A percentile compares a stretch with the other conserved stretches of the same genome.
Conservation (phyloP, 2,329 filamentous ascomycete genomes). For the Venturia carpophila region DNA sequence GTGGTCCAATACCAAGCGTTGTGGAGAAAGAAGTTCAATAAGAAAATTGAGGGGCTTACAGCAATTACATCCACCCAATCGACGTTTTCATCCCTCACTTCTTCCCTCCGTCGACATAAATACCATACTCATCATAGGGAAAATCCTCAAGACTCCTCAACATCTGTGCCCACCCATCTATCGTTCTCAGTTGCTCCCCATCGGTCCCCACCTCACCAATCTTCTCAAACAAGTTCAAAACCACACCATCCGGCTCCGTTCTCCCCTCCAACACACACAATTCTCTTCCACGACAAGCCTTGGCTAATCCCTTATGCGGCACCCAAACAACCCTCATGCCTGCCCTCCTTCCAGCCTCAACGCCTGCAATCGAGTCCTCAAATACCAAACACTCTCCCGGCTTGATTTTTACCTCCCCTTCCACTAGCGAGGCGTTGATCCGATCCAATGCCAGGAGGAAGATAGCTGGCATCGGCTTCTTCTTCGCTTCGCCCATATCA, state of each 20-base stretch:
- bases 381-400: constrained; percentile 17
- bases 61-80: neutral
- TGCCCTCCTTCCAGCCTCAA: constrained; percentile 16
- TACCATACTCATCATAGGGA: constrained; percentile 7
- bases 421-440: constrained; percentile 1
- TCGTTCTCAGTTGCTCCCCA: neutral
- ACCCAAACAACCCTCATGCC: constrained; percentile 17
- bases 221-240: neutral
- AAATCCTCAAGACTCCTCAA: constrained; percentile 13
- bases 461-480: constrained; percentile 16
- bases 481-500: constrained; percentile 7
- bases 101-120: neutral
- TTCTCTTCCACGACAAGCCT: constrained; percentile 9
- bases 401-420: neutral
- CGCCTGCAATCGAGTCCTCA: constrained; percentile 18
- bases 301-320: constrained; percentile 2
- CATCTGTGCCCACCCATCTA: constrained; percentile 7
- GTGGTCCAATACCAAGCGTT: no score
- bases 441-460: constrained; percentile 16
- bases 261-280: constrained; percentile 12
- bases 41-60: neutral
- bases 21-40: neutral
- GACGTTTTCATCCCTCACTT: neutral
- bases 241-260: neutral
- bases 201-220: neutral